Base-by-base conservation (phyloP, 495 filamentous ascomycete species). In the Polyplosphaeria fusca region DNA sequence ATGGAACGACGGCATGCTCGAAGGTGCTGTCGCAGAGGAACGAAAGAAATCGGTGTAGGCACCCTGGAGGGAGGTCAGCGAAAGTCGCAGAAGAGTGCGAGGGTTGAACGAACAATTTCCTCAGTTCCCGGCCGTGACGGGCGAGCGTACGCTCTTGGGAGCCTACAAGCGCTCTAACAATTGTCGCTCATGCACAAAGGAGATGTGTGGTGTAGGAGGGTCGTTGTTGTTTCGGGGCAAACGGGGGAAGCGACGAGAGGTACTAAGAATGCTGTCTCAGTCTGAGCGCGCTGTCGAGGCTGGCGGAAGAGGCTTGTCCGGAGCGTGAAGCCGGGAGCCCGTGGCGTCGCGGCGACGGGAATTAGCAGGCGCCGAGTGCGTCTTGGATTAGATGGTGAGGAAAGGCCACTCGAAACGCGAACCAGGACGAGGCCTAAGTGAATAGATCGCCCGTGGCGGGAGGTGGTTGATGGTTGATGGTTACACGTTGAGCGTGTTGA, bases 1-100 rank as follows among this genome's bases (percentile, higher is more conserved):
- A 35, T 62, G 67, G 58, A 67, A 69, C 54, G 67, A 64, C 30
- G 67, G 67, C 67, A 69, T 69, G 64, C 28, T 63, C 18, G 43
- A 47, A n/a, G n/a, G 43, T 27, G 45, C 38, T 40, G 53, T 62
- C 49, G 66, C 58, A 55, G 55, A 50, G 40, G 48, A 48, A 59
- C 25, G 45, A 45, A 64, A 63, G 62, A 65, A 61, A 68, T 51
- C 50, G 56, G 59, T 57, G 50, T 13, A 35, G 39, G 56, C 46
- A 62, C 54, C 58, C 61, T 60, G 30, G 13, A 38, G n/a, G n/a
- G 5, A 7, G 37, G 32, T 59, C 45, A 60, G 56, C 16, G 5
- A n/a, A 22, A 20, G 13, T 37, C 20, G 5, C 14, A 16, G 37
- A 14, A n/a, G 41, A 7, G 19, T 23, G 41, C 25, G 30, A 1